Evolutionary conservation across 192 early-diverging fungal species (phyloP).

Genomic region (Diversispora epigaea): DNA sequence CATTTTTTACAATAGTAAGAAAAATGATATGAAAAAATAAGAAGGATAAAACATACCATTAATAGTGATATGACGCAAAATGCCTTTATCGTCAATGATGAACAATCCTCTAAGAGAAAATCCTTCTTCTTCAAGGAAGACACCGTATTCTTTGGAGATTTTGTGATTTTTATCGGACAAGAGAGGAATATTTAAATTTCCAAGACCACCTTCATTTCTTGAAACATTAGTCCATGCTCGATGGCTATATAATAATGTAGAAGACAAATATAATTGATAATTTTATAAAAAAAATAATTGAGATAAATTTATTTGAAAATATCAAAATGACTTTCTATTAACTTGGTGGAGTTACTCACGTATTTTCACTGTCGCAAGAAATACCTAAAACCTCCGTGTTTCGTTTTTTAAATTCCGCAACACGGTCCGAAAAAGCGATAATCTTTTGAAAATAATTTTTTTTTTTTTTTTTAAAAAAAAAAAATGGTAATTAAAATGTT

Average conservation of each 20-base stretch:
- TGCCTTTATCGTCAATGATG: constrained; percentile 89
- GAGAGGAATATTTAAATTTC: constrained; percentile 89
- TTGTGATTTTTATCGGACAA: constrained; percentile 85
- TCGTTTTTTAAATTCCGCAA: constrained; percentile 76
- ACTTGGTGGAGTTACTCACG: constrained; percentile 9
- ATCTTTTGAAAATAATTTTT: constrained; percentile 43
- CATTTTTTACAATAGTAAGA: not conserved
- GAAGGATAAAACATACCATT: constrained; percentile 53
- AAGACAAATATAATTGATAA: too few relatives aligned
- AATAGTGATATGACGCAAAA: constrained; percentile 83
- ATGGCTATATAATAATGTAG: not conserved
- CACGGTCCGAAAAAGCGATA: constrained; percentile 84
- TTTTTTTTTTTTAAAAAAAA: not conserved
- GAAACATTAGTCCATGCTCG: not conserved
- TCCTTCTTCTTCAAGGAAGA: constrained; percentile 77
- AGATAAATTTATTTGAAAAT: not conserved
- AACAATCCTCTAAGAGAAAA: constrained; percentile 80
- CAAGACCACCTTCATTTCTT: constrained; percentile 65
- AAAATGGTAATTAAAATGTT: not conserved
- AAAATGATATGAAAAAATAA: not conserved
- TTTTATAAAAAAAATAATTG: too few relatives aligned
- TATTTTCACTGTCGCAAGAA: constrained; percentile 75
- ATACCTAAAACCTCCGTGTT: constrained; percentile 74
- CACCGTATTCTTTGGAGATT: constrained; percentile 85
- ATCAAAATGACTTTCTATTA: not conserved